These are phyloP conservation scores for Daedaleopsis nitida DNA, from an alignment of 768 basidiomycete species.

Conservation along the genomic window DNA sequence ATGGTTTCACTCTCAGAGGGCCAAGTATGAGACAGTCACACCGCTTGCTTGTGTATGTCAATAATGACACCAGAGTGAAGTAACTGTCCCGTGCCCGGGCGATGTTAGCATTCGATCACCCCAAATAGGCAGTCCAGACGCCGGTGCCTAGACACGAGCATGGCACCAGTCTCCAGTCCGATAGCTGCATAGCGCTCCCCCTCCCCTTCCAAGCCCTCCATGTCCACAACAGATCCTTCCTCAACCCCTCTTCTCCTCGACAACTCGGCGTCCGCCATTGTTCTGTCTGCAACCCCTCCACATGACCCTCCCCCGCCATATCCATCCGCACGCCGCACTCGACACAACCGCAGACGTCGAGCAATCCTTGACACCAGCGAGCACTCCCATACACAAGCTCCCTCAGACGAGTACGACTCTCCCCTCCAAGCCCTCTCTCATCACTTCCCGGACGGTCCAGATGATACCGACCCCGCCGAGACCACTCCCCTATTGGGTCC, in stretches of 20 bases:
- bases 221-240: conserved; percentile 11
- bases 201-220: conserved; percentile 7
- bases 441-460: conserved; percentile 9
- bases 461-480: conserved; percentile 42
- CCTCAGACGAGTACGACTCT: conserved; percentile 24
- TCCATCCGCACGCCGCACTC: conserved; percentile 50
- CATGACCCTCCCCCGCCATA: conserved; percentile 75
- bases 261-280: conserved; percentile 11
- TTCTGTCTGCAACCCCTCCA: conserved; percentile 24
- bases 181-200: no score
- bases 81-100: no score
- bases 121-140: no score
- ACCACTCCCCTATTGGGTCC: conserved; percentile 48
- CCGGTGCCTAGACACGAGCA: no score
- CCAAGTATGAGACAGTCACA: no score
- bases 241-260: conserved; percentile 12
- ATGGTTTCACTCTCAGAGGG: no score
- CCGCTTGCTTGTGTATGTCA: no score
- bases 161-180: no score
- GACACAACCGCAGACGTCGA: conserved; percentile 35
- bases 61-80: no score
- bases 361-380: conserved; percentile 31
- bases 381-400: conserved; percentile 30
- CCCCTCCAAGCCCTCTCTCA: conserved; percentile 28
- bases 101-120: no score